Conservation (phyloP, 2,329 filamentous ascomycete genomes). For the Zymoseptoria passerinii region DNA sequence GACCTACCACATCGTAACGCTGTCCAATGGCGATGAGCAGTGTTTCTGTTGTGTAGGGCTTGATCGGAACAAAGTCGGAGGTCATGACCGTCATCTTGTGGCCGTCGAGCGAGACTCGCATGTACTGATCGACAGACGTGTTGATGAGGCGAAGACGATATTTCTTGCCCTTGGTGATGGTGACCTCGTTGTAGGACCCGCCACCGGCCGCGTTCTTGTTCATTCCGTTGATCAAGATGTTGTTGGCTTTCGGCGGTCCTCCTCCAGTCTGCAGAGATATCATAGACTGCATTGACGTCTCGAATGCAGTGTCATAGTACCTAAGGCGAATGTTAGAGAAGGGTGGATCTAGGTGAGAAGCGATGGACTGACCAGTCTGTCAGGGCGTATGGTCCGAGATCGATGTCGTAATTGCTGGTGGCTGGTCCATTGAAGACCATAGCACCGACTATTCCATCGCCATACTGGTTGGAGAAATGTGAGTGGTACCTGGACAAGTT, state of each 20-base stretch:
- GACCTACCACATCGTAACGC: constrained; percentile 27
- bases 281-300: constrained; percentile 21
- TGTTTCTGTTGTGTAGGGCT: constrained; percentile 17
- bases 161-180: constrained; percentile 25
- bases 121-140: constrained; percentile 34
- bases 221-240: constrained; percentile 34
- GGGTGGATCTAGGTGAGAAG: constrained; percentile 28
- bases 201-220: constrained; percentile 11
- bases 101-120: constrained; percentile 30
- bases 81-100: constrained; percentile 25
- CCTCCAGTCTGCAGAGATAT: constrained; percentile 22
- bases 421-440: constrained; percentile 54
- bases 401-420: constrained; percentile 51
- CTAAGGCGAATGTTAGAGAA: constrained; percentile 17
- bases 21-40: constrained; percentile 28
- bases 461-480: constrained; percentile 47
- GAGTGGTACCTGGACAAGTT: constrained; percentile 48
- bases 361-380: constrained; percentile 49
- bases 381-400: constrained; percentile 50
- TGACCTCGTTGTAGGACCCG: constrained; percentile 6
- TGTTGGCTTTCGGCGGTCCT: constrained; percentile 33
- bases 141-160: constrained; percentile 39
- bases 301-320: constrained; percentile 12
- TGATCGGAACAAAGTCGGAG: constrained; percentile 28
- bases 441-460: constrained; percentile 50